Conservation (phyloP, 2,329 filamentous ascomycete genomes). For the Calonectria hawksworthii region DNA sequence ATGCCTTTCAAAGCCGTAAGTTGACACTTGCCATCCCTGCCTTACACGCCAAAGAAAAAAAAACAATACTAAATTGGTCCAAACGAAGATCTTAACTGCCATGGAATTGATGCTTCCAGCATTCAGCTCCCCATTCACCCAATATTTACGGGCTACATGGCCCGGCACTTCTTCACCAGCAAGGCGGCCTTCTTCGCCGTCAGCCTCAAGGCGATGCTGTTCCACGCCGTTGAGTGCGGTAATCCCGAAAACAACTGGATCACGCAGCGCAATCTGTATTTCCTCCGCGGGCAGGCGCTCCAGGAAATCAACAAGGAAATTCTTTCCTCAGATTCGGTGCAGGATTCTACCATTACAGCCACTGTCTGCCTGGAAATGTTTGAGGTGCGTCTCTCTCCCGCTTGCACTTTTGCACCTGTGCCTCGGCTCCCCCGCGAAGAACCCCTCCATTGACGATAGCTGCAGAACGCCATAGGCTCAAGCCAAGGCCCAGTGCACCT, state of each 20-base stretch:
- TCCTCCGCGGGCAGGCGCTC: slow-evolving; percentile 5
- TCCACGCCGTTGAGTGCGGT: slow-evolving; percentile 3
- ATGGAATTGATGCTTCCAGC: slow-evolving; percentile 4
- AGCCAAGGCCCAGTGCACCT: slow-evolving; percentile 21
- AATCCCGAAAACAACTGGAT: background rate
- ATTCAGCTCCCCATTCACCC: slow-evolving; percentile 15
- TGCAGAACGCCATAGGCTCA: slow-evolving; percentile 15
- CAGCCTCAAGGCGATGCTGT: slow-evolving; percentile 12
- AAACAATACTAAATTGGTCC: background rate
- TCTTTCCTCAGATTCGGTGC: background rate
- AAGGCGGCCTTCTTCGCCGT: slow-evolving; percentile 17
- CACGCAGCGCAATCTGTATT: slow-evolving; percentile 15
- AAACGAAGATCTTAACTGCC: slow-evolving; percentile 3
- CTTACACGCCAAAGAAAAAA: background rate
- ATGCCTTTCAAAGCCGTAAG: slow-evolving; percentile 16
- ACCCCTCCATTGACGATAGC: background rate
- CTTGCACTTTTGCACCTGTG: background rate
- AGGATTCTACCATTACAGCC: slow-evolving; percentile 15
- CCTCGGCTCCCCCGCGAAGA: slow-evolving; percentile 4
- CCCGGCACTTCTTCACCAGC: slow-evolving; percentile 17
- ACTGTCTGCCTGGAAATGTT: slow-evolving; percentile 18
- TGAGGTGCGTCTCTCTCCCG: slow-evolving; percentile 1
- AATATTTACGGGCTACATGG: slow-evolving; percentile 17
- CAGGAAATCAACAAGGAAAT: slow-evolving; percentile 18
- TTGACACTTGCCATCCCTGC: background rate